phyloP scores from a whole-genome alignment of 2,329 filamentous ascomycete species.

The Parastagonospora nodorum region DNA sequence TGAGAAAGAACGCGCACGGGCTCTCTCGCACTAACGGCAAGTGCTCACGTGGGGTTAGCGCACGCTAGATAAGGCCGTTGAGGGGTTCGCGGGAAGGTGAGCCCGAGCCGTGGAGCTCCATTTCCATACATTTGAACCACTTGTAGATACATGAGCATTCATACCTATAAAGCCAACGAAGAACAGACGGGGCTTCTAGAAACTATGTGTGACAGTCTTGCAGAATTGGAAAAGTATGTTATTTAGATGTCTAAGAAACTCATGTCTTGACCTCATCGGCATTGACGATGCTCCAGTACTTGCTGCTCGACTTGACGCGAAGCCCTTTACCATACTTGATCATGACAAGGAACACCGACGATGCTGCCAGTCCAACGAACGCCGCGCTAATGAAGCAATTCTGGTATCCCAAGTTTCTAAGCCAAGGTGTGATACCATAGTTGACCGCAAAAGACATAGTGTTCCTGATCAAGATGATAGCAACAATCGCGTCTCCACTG shows the following conservation, averaged over 20 bases:
- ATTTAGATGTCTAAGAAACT: too few species aligned
- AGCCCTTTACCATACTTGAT: slow-evolving; percentile 56
- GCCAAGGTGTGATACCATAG: slow-evolving; percentile 58
- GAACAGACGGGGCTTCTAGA: too few species aligned
- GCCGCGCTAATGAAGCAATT: slow-evolving; percentile 52
- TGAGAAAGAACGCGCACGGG: too few species aligned
- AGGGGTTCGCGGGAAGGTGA: background rate
- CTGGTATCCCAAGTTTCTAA: slow-evolving; percentile 49
- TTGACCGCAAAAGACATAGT: slow-evolving; percentile 57
- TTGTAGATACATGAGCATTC: too few species aligned
- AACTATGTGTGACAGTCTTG: too few species aligned
- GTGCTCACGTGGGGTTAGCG: too few species aligned
- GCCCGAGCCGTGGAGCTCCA: background rate
- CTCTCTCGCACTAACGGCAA: too few species aligned
- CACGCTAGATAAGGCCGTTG: background rate
- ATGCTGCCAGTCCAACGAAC: slow-evolving; percentile 50
- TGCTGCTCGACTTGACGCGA: slow-evolving; percentile 27
- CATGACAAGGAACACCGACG: slow-evolving; percentile 49
- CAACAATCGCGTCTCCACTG: slow-evolving; percentile 56
- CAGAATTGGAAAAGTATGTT: too few species aligned
- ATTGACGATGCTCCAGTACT: slow-evolving; percentile 41
- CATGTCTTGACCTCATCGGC: slow-evolving; percentile 7
- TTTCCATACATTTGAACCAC: background rate
- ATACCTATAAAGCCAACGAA: too few species aligned
- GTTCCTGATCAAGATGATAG: slow-evolving; percentile 57